Evolutionary conservation across 2,329 filamentous ascomycete genomes (phyloP).

Genomic region (Metarhizium anisopliae): DNA sequence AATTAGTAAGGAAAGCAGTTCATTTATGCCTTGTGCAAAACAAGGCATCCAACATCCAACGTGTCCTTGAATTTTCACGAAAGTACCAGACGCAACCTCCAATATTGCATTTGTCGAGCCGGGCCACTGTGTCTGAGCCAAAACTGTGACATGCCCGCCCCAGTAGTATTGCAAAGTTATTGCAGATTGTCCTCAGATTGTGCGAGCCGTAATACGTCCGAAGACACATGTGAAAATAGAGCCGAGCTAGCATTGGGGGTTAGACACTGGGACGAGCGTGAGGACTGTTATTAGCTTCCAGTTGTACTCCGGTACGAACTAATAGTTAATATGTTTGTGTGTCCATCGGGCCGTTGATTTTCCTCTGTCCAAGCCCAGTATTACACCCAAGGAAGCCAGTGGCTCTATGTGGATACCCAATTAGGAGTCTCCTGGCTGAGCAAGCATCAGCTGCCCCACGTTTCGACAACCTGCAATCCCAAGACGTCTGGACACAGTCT

Average conservation of each 20-base stretch:
- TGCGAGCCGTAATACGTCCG: neutral
- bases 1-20: neutral
- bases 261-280: too few relatives aligned
- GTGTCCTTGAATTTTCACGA: too few relatives aligned
- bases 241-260: too few relatives aligned
- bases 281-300: neutral
- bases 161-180: neutral
- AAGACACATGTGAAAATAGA: neutral
- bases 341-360: slow-evolving; percentile 1
- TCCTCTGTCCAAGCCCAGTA: neutral
- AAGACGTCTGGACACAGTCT: neutral
- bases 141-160: too few relatives aligned
- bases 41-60: too few relatives aligned
- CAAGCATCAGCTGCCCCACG: slow-evolving; percentile 1
- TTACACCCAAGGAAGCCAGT: neutral
- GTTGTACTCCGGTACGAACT: neutral
- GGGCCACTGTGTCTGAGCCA: neutral
- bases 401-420: neutral
- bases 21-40: neutral
- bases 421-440: neutral
- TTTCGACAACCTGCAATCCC: neutral
- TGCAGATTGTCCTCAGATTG: neutral
- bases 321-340: neutral
- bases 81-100: too few relatives aligned
- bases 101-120: too few relatives aligned